phyloP scores from a whole-genome alignment of 1,284 basidiomycete species.

The Heterobasidion irregulare region DNA sequence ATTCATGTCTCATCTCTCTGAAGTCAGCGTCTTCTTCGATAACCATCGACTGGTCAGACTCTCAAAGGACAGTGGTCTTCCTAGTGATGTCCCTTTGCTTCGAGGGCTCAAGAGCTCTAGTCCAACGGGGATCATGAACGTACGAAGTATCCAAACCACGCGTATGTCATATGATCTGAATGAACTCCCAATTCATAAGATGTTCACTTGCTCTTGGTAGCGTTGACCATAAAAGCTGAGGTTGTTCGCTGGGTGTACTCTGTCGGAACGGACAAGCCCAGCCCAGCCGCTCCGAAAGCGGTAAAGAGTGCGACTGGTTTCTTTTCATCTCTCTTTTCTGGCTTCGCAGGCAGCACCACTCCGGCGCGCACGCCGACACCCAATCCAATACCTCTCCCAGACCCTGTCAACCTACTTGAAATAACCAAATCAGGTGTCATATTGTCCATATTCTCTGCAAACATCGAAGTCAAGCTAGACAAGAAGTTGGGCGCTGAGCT shows the following conservation, averaged over 20 bases:
- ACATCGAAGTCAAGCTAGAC: conserved; percentile 69
- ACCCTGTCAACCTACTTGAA: conserved; percentile 45
- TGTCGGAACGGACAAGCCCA: conserved; percentile 58
- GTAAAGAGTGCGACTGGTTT: conserved; percentile 40
- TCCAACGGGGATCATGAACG: conserved; percentile 53
- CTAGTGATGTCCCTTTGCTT: conserved; percentile 51
- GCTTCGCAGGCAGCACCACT: conserved; percentile 38
- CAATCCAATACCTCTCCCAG: conserved; percentile 25
- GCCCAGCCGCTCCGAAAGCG: conserved; percentile 25
- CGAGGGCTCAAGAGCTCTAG: conserved; percentile 41
- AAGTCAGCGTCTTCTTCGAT: conserved; percentile 77
- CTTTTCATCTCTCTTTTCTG: conserved; percentile 73
- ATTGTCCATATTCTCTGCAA: conserved; percentile 79
- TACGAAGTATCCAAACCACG: conserved; percentile 56
- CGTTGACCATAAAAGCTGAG: conserved; percentile 75
- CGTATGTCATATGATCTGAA: conserved; percentile 32
- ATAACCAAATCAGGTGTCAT: conserved; percentile 60
- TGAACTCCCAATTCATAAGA: not conserved
- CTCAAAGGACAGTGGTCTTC: conserved; percentile 58
- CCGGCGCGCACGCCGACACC: conserved; percentile 33
- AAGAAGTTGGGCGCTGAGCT: conserved; percentile 74
- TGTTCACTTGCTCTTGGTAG: conserved; percentile 20
- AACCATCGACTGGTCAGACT: conserved; percentile 71
- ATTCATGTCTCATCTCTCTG: conserved; percentile 81
- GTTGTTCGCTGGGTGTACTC: conserved; percentile 79